These are phyloP conservation scores for Zymoseptoria pseudotritici DNA, from an alignment of 2,329 filamentous ascomycete genomes.

Conservation along the genomic window DNA sequence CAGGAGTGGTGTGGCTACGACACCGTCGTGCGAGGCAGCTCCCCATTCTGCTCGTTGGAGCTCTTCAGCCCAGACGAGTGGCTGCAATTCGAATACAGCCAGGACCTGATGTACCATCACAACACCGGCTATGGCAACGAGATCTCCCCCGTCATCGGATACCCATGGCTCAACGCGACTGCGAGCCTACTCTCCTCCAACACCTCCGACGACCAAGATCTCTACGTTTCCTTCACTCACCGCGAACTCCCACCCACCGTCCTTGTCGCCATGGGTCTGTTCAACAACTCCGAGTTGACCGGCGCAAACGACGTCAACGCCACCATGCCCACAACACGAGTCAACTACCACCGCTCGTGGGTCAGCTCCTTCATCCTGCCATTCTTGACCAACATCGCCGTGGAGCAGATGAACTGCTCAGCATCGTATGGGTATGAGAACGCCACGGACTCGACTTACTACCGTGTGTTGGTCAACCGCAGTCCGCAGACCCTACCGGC, in stretches of 20 bases:
- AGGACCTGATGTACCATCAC: slow-evolving; percentile 64
- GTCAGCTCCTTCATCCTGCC: slow-evolving; percentile 56
- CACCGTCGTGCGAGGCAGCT: slow-evolving; percentile 57
- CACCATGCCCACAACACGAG: slow-evolving; percentile 56
- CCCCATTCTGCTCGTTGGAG: slow-evolving; percentile 54
- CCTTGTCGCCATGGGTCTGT: slow-evolving; percentile 59
- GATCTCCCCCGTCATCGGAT: slow-evolving; percentile 52
- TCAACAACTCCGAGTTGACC: slow-evolving; percentile 57
- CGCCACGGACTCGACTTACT: slow-evolving; percentile 34
- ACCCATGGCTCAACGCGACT: slow-evolving; percentile 61
- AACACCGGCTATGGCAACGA: slow-evolving; percentile 58
- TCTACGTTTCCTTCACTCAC: slow-evolving; percentile 63
- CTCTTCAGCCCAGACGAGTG: slow-evolving; percentile 57
- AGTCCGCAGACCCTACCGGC: slow-evolving; percentile 42
- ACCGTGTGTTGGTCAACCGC: slow-evolving; percentile 46
- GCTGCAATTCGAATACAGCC: slow-evolving; percentile 57
- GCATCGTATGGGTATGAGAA: slow-evolving; percentile 49
- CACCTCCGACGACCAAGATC: slow-evolving; percentile 42
- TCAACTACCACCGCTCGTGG: slow-evolving; percentile 59
- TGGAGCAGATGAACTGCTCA: slow-evolving; percentile 56
- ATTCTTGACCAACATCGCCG: slow-evolving; percentile 58
- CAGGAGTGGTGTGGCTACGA: slow-evolving; percentile 67
- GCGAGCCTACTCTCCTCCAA: slow-evolving; percentile 43
- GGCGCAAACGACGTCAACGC: slow-evolving; percentile 49
- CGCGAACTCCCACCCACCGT: slow-evolving; percentile 61